Conservation (phyloP, 2,329 filamentous ascomycete genomes). For the Sarocladium strictum region DNA sequence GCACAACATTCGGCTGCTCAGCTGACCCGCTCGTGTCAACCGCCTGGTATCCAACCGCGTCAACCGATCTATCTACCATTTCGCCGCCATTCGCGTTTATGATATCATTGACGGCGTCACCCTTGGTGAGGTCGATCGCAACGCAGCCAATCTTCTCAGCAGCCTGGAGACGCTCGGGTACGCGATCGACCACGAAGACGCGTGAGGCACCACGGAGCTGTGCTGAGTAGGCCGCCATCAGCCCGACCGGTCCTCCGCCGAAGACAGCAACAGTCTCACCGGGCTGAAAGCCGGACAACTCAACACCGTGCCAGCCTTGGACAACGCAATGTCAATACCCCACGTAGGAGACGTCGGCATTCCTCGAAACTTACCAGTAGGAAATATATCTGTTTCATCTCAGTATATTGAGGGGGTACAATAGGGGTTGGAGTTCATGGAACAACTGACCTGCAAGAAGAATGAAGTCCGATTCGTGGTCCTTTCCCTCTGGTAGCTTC, state of each 20-base stretch:
- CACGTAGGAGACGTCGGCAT: background rate
- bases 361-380: constrained; percentile 19
- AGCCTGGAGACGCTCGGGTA: constrained; percentile 50
- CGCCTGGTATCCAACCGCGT: constrained; percentile 62
- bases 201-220: constrained; percentile 53
- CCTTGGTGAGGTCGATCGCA: constrained; percentile 54
- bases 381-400: constrained; percentile 24
- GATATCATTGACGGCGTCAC: constrained; percentile 55
- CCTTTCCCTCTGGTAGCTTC: constrained; percentile 52
- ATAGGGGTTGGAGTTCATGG: background rate
- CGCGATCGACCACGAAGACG: constrained; percentile 58
- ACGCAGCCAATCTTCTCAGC: constrained; percentile 58
- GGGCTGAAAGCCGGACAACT: constrained; percentile 51
- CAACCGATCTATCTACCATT: constrained; percentile 59
- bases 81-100: constrained; percentile 47
- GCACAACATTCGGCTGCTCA: constrained; percentile 56
- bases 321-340: background rate
- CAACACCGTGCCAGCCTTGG: constrained; percentile 50
- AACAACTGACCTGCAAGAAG: constrained; percentile 34
- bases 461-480: constrained; percentile 57
- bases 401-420: background rate
- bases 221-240: constrained; percentile 62
- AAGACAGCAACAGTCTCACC: constrained; percentile 61
- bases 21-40: constrained; percentile 47
- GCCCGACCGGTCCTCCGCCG: constrained; percentile 57